phyloP scores from a whole-genome alignment of 1,284 basidiomycete species.

The Melanopsichium pennsylvanicum region DNA sequence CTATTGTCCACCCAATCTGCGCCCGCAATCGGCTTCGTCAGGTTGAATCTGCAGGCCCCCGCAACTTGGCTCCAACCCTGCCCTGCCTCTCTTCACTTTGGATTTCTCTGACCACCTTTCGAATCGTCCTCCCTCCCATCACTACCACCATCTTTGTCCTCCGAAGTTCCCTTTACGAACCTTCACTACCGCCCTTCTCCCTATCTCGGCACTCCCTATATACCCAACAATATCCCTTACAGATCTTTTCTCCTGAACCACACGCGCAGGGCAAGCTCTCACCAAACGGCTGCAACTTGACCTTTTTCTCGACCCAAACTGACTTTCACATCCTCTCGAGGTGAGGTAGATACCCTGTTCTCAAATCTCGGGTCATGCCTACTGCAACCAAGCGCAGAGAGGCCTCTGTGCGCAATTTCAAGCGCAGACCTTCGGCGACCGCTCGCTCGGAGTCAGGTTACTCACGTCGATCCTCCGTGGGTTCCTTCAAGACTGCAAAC shows the following conservation, averaged over 20 bases:
- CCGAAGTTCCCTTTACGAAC: neutral
- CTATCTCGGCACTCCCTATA: neutral
- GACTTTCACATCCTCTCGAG: no score
- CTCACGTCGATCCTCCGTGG: conserved; percentile 29
- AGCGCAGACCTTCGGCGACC: conserved; percentile 22
- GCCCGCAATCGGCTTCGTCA: no score
- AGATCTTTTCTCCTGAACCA: neutral
- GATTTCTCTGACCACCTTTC: neutral
- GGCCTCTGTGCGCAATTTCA: neutral
- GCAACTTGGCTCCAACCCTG: neutral
- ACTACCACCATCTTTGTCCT: conserved; percentile 1
- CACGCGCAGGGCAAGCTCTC: neutral
- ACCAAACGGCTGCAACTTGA: neutral
- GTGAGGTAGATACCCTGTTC: neutral
- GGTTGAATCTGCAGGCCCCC: no score
- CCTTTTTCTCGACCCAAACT: no score
- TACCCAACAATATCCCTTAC: neutral
- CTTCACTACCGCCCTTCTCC: neutral
- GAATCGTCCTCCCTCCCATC: neutral
- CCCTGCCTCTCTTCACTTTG: neutral
- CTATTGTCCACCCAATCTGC: no score
- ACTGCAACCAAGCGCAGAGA: conserved; percentile 16
- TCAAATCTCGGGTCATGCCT: conserved; percentile 8
- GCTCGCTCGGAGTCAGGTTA: conserved; percentile 30
- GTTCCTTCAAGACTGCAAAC: conserved; percentile 38